Base-by-base conservation (phyloP, 176 grass and related monocot genomes). In the Eleusine indica region DNA sequence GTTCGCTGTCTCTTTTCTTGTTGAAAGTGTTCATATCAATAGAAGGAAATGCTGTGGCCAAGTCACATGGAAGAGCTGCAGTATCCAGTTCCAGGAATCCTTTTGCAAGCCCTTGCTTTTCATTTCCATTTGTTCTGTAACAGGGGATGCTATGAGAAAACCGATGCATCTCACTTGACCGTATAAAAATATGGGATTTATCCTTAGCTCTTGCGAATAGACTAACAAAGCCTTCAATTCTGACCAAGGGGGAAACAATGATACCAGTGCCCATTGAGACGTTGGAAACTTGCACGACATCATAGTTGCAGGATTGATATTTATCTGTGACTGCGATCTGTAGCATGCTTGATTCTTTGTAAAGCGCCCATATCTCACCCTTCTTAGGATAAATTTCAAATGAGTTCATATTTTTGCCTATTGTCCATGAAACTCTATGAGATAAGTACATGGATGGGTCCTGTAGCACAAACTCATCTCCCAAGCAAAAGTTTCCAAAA, bases 321-420 rank as follows among this genome's bases (percentile, higher is more conserved):
- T 68, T 91, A 73, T 81, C 78, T 71, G 88, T 56, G 80, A 86
- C 86, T 66, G 75, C 81, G 75, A 41, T 85, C 88, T 71, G 89
- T 46, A 84, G 76, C 58, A 87, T 86, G 82, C 64, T 81, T 86
- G 88, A 97, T 73, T 92, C 82, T 91, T 89, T 97, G 75, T 91
- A 93, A 83, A 97, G 62, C 56, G 92, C 86, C 95, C 95, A 97
- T 41, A 97, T 82, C 78, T 94, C 92, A 71, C 88, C 95, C 61
- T 88, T 88, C 28, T 12, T 82, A 69, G 92, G 95, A 75, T 80
- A 79, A 75, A 97, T 82, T 29, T 87, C 86, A 94, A 91, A 91
- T 42, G 62, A 71, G 57, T 77, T 86, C 51, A 35, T 88, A 64
- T 70, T 86, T 77, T 91, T 93, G 0, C 83, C 90, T 80, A 89